These are phyloP conservation scores for Macadamia integrifolia DNA, from an alignment of 164 flowering plant species.

Conservation along the genomic window DNA sequence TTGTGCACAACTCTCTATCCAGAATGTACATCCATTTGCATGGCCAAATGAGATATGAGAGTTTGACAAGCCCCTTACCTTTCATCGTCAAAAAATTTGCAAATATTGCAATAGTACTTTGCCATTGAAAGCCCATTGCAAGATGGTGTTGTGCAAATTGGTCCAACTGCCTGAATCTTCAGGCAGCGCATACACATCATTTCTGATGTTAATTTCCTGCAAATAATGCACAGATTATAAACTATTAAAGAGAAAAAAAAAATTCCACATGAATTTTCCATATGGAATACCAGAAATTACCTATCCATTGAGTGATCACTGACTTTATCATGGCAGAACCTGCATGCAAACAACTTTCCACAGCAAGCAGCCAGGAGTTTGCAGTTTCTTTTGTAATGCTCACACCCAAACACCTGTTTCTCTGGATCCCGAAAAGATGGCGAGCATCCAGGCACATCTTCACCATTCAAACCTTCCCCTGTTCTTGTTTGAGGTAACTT, in stretches of 20 bases:
- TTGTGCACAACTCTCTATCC: background rate
- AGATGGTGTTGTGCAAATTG: slow-evolving; percentile 71
- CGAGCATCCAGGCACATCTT: slow-evolving; percentile 49
- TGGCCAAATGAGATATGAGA: background rate
- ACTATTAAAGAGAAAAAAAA: background rate
- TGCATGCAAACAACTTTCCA: slow-evolving; percentile 76
- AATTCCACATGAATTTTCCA: background rate
- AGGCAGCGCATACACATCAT: slow-evolving; percentile 98
- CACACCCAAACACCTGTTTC: slow-evolving; percentile 76
- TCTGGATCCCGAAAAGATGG: slow-evolving; percentile 82
- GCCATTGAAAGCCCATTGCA: slow-evolving; percentile 81
- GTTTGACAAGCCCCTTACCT: slow-evolving; percentile 37
- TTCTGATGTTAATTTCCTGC: slow-evolving; percentile 78
- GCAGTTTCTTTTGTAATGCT: slow-evolving; percentile 93
- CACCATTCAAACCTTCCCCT: slow-evolving; percentile 42
- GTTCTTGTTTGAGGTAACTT: slow-evolving; percentile 50
- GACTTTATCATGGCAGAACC: slow-evolving; percentile 93
- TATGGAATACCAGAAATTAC: slow-evolving; percentile 25
- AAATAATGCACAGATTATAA: slow-evolving; percentile 11
- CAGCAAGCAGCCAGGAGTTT: slow-evolving; percentile 91
- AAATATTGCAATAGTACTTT: slow-evolving; percentile 75
- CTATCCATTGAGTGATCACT: slow-evolving; percentile 96
- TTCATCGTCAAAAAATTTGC: slow-evolving; percentile 97
- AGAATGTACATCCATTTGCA: background rate
- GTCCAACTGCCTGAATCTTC: slow-evolving; percentile 80